Evolutionary conservation across 2,329 filamentous ascomycete genomes (phyloP).

Genomic region (Xylariales sp.): DNA sequence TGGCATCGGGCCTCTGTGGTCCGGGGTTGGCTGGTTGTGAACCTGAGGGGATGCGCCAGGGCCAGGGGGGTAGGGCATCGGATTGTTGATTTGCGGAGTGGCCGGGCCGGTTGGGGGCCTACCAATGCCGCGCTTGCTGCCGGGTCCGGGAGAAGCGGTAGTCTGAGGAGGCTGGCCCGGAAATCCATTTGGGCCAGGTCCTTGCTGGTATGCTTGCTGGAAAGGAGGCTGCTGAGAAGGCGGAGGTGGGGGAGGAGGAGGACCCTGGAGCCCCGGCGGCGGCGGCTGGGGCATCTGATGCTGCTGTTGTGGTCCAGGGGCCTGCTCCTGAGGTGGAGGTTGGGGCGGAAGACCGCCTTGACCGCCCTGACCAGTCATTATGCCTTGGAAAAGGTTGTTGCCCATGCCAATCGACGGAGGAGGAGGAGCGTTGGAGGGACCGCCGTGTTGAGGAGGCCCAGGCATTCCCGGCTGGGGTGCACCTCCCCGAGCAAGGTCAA

Average conservation of each 20-base stretch:
- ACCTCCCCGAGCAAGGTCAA: slow-evolving; percentile 68
- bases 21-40: slow-evolving; percentile 70
- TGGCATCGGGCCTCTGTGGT: slow-evolving; percentile 52
- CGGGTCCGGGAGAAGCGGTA: slow-evolving; percentile 81
- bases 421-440: slow-evolving; percentile 65
- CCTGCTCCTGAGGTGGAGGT: slow-evolving; percentile 56
- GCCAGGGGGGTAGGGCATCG: slow-evolving; percentile 73
- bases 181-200: slow-evolving; percentile 63
- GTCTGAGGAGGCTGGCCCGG: slow-evolving; percentile 77
- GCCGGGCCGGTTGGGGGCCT: slow-evolving; percentile 69
- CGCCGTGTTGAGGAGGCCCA: slow-evolving; percentile 69
- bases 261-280: slow-evolving; percentile 61
- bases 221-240: slow-evolving; percentile 66
- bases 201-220: slow-evolving; percentile 63
- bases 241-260: slow-evolving; percentile 52
- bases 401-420: slow-evolving; percentile 87
- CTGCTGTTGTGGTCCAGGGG: slow-evolving; percentile 38
- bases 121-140: slow-evolving; percentile 64
- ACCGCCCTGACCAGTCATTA: slow-evolving; percentile 83
- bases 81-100: slow-evolving; percentile 87
- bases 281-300: slow-evolving; percentile 72
- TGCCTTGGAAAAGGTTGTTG: slow-evolving; percentile 88
- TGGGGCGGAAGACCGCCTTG: slow-evolving; percentile 80
- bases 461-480: slow-evolving; percentile 55
- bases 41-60: slow-evolving; percentile 80